Evolutionary conservation across 2,329 filamentous ascomycete genomes (phyloP).

Genomic region (Macroventuria anomochaeta): DNA sequence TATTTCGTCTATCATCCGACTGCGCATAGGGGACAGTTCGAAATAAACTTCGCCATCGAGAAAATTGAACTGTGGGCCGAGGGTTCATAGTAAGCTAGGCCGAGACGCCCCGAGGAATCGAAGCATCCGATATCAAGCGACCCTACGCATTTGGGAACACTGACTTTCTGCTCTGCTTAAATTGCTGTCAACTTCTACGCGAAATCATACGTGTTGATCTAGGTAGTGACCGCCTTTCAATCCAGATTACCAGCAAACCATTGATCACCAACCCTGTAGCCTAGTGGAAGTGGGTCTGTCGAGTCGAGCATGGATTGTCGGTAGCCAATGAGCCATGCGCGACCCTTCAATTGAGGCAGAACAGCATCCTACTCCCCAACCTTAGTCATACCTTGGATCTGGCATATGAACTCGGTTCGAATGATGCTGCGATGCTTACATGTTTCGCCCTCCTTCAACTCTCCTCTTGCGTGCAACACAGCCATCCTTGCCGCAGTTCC

Average conservation of each 20-base stretch:
- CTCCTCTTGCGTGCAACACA: slow-evolving; percentile 52
- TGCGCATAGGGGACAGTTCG: neutral
- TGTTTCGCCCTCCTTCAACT: slow-evolving; percentile 46
- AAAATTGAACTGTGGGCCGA: neutral
- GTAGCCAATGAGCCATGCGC: slow-evolving; percentile 56
- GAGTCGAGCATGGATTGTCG: slow-evolving; percentile 54
- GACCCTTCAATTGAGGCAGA: slow-evolving; percentile 52
- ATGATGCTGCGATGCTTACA: slow-evolving; percentile 54
- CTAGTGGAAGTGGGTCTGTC: slow-evolving; percentile 53
- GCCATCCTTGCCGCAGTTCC: slow-evolving; percentile 55
- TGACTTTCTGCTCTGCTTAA: too few relatives aligned
- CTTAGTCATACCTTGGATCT: slow-evolving; percentile 44
- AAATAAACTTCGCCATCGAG: neutral
- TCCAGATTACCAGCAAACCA: neutral
- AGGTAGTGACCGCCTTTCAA: too few relatives aligned
- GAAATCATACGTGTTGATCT: too few relatives aligned
- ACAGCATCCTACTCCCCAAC: slow-evolving; percentile 40
- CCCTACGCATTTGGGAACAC: neutral
- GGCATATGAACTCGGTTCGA: slow-evolving; percentile 52
- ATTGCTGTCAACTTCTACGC: too few relatives aligned
- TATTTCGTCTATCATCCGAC: neutral
- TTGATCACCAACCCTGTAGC: neutral
- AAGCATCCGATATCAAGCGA: too few relatives aligned
- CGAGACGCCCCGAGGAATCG: too few relatives aligned
- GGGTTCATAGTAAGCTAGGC: too few relatives aligned